Conservation (phyloP, 164 flowering plant species). For the Dillenia turbinata region DNA sequence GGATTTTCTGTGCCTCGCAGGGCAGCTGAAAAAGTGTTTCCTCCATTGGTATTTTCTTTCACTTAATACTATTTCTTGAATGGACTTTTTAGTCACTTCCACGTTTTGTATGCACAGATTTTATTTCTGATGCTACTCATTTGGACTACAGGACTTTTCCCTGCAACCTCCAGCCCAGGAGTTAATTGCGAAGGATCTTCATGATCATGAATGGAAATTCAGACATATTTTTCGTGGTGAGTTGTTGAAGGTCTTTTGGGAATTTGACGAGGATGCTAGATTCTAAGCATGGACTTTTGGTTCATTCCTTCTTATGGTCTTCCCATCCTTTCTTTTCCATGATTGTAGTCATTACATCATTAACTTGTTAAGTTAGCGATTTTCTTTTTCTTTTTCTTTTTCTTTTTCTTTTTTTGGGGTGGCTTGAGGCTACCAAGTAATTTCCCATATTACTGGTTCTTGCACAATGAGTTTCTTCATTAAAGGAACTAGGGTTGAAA, state of each 20-base stretch:
- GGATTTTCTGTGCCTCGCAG: conserved; percentile 97
- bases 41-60: conserved; percentile 59
- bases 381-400: too few species aligned
- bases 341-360: too few species aligned
- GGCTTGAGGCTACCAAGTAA: too few species aligned
- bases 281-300: too few species aligned
- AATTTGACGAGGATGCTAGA: too few species aligned
- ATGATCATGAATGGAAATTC: conserved; percentile 92
- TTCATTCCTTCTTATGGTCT: too few species aligned
- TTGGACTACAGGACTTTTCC: conserved; percentile 61
- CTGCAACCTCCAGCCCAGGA: conserved; percentile 95
- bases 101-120: background rate
- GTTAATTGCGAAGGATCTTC: conserved; percentile 88
- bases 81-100: background rate
- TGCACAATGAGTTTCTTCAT: too few species aligned
- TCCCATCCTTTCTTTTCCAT: too few species aligned
- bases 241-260: conserved; percentile 8
- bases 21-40: conserved; percentile 91
- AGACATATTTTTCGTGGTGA: conserved; percentile 90
- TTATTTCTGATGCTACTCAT: background rate
- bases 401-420: too few species aligned
- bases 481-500: too few species aligned
- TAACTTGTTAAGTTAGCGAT: too few species aligned
- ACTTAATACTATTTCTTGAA: conserved; percentile 1
- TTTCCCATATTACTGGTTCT: too few species aligned